These are phyloP conservation scores for Trypanosoma avium DNA, from an alignment of 208 protist species.

Conservation along the genomic window DNA sequence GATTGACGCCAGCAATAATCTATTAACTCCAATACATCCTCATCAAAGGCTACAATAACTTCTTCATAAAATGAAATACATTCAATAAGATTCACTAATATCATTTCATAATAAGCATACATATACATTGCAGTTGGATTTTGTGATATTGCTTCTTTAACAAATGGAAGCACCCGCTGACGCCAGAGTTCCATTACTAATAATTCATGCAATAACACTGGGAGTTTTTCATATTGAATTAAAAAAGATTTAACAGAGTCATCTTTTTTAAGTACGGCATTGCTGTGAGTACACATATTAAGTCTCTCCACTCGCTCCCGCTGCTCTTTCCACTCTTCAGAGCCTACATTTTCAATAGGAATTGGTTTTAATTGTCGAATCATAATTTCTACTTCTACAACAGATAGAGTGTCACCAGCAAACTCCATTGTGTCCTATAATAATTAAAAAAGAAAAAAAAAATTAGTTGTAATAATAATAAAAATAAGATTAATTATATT, in stretches of 20 bases:
- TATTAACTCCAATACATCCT: conserved; percentile 87
- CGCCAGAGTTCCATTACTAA: conserved; percentile 87
- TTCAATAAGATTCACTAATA: conserved; percentile 89
- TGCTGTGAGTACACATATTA: conserved; percentile 92
- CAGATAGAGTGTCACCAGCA: conserved; percentile 43
- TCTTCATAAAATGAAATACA: conserved; percentile 88
- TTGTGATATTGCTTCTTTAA: conserved; percentile 41
- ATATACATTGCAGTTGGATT: conserved; percentile 82
- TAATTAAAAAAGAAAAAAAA: not conserved
- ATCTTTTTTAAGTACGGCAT: conserved; percentile 78
- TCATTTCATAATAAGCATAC: conserved; percentile 80
- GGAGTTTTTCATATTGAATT: conserved; percentile 75
- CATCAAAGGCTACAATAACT: conserved; percentile 65
- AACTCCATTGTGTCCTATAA: conserved; percentile 59
- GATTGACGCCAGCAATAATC: conserved; percentile 91
- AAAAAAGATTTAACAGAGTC: conserved; percentile 87
- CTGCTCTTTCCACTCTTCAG: conserved; percentile 78
- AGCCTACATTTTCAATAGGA: conserved; percentile 60
- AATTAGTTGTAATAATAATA: conserved; percentile 5
- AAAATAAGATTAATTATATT: too few relatives aligned
- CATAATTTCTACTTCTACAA: conserved; percentile 67
- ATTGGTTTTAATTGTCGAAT: conserved; percentile 71
- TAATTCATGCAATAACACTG: conserved; percentile 79
- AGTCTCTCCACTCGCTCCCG: conserved; percentile 75
- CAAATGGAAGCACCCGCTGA: conserved; percentile 61